These are phyloP conservation scores for Yamadazyma membranifaciens DNA, from an alignment of 1,139 yeast genomes.

Conservation along the genomic window DNA sequence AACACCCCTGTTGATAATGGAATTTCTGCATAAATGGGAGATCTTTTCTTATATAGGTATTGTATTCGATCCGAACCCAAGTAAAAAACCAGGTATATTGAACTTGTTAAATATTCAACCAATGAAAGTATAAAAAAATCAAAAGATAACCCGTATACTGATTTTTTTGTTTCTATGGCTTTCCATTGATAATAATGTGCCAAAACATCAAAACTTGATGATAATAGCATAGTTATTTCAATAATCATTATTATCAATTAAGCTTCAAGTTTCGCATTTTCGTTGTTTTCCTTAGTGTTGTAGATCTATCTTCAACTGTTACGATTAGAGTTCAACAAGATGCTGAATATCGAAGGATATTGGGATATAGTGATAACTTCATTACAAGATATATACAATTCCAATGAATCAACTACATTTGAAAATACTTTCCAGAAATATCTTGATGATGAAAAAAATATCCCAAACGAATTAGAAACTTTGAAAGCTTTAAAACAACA, in stretches of 20 bases:
- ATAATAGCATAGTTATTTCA: conserved; percentile 9
- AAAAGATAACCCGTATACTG: conserved; percentile 29
- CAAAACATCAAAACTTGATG: conserved; percentile 11
- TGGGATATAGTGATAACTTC: conserved; percentile 71
- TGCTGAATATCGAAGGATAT: conserved; percentile 39
- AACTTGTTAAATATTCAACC: conserved; percentile 13
- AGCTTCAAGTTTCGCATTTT: neutral
- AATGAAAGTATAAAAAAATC: conserved; percentile 21
- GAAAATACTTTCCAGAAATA: conserved; percentile 37
- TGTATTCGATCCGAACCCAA: no score
- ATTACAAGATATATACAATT: conserved; percentile 63
- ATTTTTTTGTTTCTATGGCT: conserved; percentile 19
- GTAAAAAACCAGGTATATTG: conserved; percentile 11
- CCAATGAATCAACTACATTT: conserved; percentile 54
- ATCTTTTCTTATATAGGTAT: conserved; percentile 10
- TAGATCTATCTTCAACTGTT: no score
- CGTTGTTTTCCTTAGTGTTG: no score
- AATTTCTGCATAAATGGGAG: conserved; percentile 20
- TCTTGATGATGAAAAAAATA: conserved; percentile 11
- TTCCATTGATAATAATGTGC: conserved; percentile 18
- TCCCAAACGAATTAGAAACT: conserved; percentile 33
- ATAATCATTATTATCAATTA: neutral
- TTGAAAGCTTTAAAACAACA: conserved; percentile 39
- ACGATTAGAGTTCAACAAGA: no score
- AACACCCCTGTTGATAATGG: conserved; percentile 8